A percentile compares a stretch with the other conserved stretches of the same genome.
Conservation (phyloP, 208 protist species). For the Acanthamoeba sp. region DNA sequence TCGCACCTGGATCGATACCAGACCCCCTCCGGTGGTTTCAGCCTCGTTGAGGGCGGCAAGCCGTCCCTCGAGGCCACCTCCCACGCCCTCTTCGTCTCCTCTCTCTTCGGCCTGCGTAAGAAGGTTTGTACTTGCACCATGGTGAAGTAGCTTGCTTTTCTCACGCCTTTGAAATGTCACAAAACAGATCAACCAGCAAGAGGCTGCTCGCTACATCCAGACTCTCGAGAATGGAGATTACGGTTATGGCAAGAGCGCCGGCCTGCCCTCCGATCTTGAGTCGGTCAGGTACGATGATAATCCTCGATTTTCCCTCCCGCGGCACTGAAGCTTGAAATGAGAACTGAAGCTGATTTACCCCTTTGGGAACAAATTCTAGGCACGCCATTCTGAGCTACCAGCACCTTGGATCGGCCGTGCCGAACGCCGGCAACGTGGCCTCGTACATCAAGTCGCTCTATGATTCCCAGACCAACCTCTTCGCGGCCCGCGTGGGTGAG, state of each 20-base stretch:
- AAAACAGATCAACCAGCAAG: constrained; percentile 57
- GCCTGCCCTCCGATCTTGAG: constrained; percentile 38
- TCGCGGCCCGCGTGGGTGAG: constrained; percentile 58
- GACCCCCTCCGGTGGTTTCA: constrained; percentile 45
- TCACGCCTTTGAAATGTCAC: neutral
- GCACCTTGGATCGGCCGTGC: constrained; percentile 53
- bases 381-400: constrained; percentile 66
- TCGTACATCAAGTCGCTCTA: constrained; percentile 50
- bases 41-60: constrained; percentile 1
- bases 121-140: constrained; percentile 23
- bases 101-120: constrained; percentile 39
- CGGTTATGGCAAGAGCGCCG: constrained; percentile 65
- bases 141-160: neutral
- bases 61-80: constrained; percentile 71
- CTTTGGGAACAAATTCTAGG: no score
- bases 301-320: neutral
- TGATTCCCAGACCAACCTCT: constrained; percentile 58
- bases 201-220: constrained; percentile 65
- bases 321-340: neutral
- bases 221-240: constrained; percentile 64
- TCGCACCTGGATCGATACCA: constrained; percentile 63
- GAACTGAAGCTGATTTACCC: no score
- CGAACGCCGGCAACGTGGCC: constrained; percentile 57
- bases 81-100: constrained; percentile 57
- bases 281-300: constrained; percentile 44